These are phyloP conservation scores for Cadophora gregata DNA, from an alignment of 2,329 filamentous ascomycete species.

Conservation along the genomic window DNA sequence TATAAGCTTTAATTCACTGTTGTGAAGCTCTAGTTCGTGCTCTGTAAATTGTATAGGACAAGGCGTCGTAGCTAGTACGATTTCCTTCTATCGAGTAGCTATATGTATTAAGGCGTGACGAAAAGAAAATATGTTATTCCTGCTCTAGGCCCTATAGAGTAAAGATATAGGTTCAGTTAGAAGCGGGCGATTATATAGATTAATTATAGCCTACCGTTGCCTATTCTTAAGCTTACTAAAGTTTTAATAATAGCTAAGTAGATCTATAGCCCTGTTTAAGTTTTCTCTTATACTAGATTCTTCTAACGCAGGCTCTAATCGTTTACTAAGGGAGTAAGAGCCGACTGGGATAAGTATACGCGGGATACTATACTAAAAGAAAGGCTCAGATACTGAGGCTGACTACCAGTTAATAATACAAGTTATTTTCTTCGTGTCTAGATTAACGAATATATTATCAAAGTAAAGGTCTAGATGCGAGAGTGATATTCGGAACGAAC, in stretches of 20 bases:
- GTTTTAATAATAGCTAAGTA: constrained; percentile 23
- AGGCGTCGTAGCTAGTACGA: neutral
- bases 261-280: constrained; percentile 1
- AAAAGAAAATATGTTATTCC: constrained; percentile 27
- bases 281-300: neutral
- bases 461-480: constrained; percentile 50
- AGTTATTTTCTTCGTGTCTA: constrained; percentile 46
- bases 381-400: constrained; percentile 24
- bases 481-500: constrained; percentile 29
- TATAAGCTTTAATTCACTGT: no score
- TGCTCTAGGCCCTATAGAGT: constrained; percentile 22
- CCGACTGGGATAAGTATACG: constrained; percentile 24
- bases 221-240: constrained; percentile 20
- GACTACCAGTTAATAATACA: constrained; percentile 51
- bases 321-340: no score
- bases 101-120: neutral
- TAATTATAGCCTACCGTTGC: constrained; percentile 21
- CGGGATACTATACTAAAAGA: constrained; percentile 28
- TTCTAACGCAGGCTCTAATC: neutral
- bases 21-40: constrained; percentile 28
- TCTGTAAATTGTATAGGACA: constrained; percentile 27
- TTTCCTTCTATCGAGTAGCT: constrained; percentile 4
- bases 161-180: constrained; percentile 22
- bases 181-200: constrained; percentile 11
- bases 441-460: constrained; percentile 41